Base-by-base conservation (phyloP, 768 basidiomycete species). In the Tricholoma sp. region DNA sequence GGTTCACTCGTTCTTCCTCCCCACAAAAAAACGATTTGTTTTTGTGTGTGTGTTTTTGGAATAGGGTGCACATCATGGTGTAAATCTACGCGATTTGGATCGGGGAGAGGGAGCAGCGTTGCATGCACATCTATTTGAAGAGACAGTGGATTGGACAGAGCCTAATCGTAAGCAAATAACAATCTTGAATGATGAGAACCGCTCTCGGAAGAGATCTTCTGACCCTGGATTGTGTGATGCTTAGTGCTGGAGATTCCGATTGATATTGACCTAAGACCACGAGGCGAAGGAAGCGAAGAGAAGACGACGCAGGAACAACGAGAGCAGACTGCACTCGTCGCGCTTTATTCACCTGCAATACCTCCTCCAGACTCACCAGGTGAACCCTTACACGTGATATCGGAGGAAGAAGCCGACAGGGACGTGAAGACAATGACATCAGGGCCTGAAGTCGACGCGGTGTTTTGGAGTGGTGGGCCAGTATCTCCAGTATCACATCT, bases 101-200 rank as follows among this genome's bases (percentile, higher is more conserved):
- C 82, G 89, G 69, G 88, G 83, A 68, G 92, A 93, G 70, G 91
- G 91, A 50, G 89, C 89, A 55, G 89, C 91, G 52, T 69, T 94
- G 64, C 91, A 93, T 67, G 82, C 84, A 59, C 87, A 85, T 68
- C 65, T 89, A 59, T 93, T 93, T 70, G 91, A 93, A 74, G 91
- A 93, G 74, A 79, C 83, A 56, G 76, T 91, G 62, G 92, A 94
- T 76, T 94, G 91, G 91, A 76, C 76, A 65, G 92, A 94, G 66
- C 91, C 89, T 57, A 70, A 80, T 65, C 76, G 92, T 94, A 79
- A 84, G 89, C 75, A 68, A 59, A 63, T 60, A 50, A 59, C 60
- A 59, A 61, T 66, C 54, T 48, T 57, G 56, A 52, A 47, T 52
- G 50, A 59, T 62, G 59, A 53, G 59, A 54, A 65, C 52, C 55